Conservation (phyloP, 2,329 filamentous ascomycete species). For the Ophiostoma novo-ulmi region DNA sequence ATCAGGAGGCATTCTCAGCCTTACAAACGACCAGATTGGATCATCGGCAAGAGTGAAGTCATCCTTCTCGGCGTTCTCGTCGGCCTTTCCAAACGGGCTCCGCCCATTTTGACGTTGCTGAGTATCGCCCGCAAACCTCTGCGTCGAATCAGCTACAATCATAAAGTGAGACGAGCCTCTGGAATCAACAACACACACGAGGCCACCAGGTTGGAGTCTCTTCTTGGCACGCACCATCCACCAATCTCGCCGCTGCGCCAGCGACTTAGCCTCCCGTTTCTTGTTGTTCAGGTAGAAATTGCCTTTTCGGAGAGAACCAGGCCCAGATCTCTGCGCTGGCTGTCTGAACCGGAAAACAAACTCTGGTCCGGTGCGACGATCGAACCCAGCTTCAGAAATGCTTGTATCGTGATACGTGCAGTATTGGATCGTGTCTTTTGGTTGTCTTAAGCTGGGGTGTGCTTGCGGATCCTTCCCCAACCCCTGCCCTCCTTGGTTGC, state of each 20-base stretch:
- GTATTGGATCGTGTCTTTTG: constrained; percentile 33
- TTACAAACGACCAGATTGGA: constrained; percentile 32
- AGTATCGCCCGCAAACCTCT: constrained; percentile 26
- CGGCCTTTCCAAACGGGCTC: background rate
- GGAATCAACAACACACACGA: constrained; percentile 46
- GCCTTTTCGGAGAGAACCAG: background rate
- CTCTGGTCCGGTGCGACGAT: constrained; percentile 40
- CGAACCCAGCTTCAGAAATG: constrained; percentile 35
- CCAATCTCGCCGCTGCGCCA: constrained; percentile 41
- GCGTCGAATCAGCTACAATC: constrained; percentile 36
- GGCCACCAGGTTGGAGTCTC: constrained; percentile 44
- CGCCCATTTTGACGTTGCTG: background rate
- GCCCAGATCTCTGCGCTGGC: constrained; percentile 31
- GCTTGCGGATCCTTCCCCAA: background rate
- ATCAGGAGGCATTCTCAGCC: constrained; percentile 25
- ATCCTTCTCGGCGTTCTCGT: constrained; percentile 2
- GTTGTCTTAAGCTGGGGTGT: constrained; percentile 9
- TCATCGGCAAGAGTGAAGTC: constrained; percentile 35
- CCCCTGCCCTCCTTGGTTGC: background rate
- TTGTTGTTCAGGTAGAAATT: background rate
- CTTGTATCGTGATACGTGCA: constrained; percentile 37
- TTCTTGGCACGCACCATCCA: constrained; percentile 46
- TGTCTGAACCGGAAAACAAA: constrained; percentile 44
- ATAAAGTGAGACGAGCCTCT: constrained; percentile 40
- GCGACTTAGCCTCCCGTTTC: background rate